Percentiles rank a stretch among this genome's conserved stretches.
phyloP scores from a whole-genome alignment of 805 yeast genomes.

The Ogataea methylovora region DNA sequence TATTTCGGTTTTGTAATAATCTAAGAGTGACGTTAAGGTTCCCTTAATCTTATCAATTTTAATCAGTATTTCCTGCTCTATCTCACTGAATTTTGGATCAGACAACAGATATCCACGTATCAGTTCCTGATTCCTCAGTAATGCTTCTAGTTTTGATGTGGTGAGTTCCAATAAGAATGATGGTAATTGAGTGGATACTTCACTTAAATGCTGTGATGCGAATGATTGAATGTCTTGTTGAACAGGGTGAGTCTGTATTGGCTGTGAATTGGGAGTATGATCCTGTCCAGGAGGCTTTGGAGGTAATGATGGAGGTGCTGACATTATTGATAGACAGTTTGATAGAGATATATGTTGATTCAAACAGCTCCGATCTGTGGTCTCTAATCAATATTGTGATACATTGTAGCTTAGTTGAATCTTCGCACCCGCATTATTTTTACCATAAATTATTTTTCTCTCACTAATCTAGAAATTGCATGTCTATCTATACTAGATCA shows the following conservation, averaged over 20 bases:
- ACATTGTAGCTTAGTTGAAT: no score
- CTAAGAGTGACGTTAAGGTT: slow-evolving; percentile 25
- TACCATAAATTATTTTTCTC: no score
- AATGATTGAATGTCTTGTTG: neutral
- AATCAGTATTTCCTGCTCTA: slow-evolving; percentile 11
- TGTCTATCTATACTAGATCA: no score
- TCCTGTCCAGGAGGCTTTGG: neutral
- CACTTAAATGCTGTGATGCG: neutral
- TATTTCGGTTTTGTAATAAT: slow-evolving; percentile 16
- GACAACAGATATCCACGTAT: slow-evolving; percentile 12
- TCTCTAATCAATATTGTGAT: no score
- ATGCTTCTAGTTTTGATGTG: slow-evolving; percentile 13
- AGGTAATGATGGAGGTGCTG: neutral
- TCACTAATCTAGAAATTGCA: no score
- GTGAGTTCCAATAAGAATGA: slow-evolving; percentile 16
- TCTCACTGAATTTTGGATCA: slow-evolving; percentile 6
- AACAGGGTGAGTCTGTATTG: neutral
- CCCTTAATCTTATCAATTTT: slow-evolving; percentile 31
- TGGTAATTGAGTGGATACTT: slow-evolving; percentile 4
- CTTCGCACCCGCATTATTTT: no score
- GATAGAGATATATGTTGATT: neutral
- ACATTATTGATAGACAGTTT: neutral
- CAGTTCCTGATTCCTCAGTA: slow-evolving; percentile 9
- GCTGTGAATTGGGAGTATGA: neutral
- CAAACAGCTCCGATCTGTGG: no score